Evolutionary conservation across 2,329 filamentous ascomycete species (phyloP).

Genomic region (Stenocarpella maydis): DNA sequence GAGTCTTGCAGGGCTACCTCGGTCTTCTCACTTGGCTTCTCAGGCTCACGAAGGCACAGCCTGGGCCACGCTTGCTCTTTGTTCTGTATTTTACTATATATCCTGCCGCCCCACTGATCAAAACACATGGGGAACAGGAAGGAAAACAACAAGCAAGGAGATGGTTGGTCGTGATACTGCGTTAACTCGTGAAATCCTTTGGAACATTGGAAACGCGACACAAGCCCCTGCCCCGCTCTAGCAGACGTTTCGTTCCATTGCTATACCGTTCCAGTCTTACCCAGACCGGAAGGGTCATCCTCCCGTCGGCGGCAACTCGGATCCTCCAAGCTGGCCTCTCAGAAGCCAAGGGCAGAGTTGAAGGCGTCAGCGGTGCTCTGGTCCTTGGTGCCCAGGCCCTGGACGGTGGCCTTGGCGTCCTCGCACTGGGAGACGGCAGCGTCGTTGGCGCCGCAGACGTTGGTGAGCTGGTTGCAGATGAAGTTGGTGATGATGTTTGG

Average conservation of each 20-base stretch:
- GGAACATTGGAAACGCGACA: not conserved
- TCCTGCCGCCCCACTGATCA: not conserved
- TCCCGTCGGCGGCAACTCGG: not conserved
- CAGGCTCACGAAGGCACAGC: not conserved
- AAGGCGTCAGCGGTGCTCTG: conserved; percentile 57
- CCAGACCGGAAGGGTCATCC: too few relatives aligned
- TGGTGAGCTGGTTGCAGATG: conserved; percentile 67
- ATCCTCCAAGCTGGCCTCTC: conserved; percentile 24
- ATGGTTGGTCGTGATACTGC: not conserved
- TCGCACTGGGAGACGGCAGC: conserved; percentile 59
- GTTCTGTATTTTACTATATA: not conserved
- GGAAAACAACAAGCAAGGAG: not conserved
- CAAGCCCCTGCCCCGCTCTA: not conserved
- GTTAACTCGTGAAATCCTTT: not conserved
- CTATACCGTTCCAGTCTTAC: not conserved
- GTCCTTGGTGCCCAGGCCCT: conserved; percentile 58
- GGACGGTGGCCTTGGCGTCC: conserved; percentile 58
- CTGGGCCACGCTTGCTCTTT: not conserved
- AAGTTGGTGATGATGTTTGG: conserved; percentile 71
- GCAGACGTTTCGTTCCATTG: not conserved
- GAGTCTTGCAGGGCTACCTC: not conserved
- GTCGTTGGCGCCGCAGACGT: conserved; percentile 65
- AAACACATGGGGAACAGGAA: not conserved
- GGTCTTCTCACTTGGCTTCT: not conserved
- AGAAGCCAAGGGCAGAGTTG: conserved; percentile 52